These are phyloP conservation scores for Teratosphaeriaceae sp. DNA, from an alignment of 2,329 filamentous ascomycete species.

Conservation along the genomic window DNA sequence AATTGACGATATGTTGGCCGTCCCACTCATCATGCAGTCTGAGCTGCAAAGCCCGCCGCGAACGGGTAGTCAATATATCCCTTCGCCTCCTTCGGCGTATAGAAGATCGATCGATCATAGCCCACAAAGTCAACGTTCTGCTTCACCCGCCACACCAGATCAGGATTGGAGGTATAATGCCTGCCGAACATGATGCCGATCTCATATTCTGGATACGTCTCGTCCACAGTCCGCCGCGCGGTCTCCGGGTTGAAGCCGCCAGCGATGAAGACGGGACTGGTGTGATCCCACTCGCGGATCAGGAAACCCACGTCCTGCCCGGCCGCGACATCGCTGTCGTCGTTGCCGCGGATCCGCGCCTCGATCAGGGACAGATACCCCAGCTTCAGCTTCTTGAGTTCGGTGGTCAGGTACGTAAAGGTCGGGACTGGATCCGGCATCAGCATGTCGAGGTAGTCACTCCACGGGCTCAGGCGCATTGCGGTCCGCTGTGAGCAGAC, in stretches of 20 bases:
- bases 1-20: no score
- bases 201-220: slow-evolving; percentile 33
- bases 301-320: slow-evolving; percentile 38
- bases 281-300: slow-evolving; percentile 38
- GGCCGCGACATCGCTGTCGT: slow-evolving; percentile 31
- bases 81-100: slow-evolving; percentile 31
- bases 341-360: slow-evolving; percentile 40
- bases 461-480: slow-evolving; percentile 56
- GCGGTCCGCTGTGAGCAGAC: slow-evolving; percentile 40
- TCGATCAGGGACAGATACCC: slow-evolving; percentile 56
- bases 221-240: slow-evolving; percentile 26
- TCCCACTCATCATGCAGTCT: no score
- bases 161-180: slow-evolving; percentile 44
- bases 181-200: slow-evolving; percentile 41
- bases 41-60: neutral
- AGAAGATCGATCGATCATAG: slow-evolving; percentile 42
- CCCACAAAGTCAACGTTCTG: slow-evolving; percentile 34
- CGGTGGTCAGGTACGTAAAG: slow-evolving; percentile 49
- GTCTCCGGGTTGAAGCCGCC: slow-evolving; percentile 35
- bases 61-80: slow-evolving; percentile 35
- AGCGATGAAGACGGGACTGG: slow-evolving; percentile 43
- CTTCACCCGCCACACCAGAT: slow-evolving; percentile 40
- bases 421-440: slow-evolving; percentile 57
- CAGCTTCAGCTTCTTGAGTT: slow-evolving; percentile 44
- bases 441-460: slow-evolving; percentile 53